A percentile compares a stretch with the other conserved stretches of the same genome.
These are phyloP conservation scores for Dendrothele bispora DNA, from an alignment of 768 basidiomycete species.

Conservation along the genomic window DNA sequence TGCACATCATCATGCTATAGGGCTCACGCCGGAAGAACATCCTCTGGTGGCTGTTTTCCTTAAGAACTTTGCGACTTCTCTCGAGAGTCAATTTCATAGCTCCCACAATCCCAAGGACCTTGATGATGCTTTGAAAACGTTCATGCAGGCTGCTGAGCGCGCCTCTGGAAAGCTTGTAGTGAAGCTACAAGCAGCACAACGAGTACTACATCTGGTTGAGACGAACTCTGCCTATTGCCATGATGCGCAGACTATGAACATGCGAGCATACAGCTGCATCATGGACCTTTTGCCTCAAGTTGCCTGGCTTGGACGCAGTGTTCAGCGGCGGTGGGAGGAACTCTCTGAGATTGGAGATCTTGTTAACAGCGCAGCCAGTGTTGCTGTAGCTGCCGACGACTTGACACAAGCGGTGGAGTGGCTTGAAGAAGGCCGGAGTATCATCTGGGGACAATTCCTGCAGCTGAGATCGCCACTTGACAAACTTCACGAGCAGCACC, in stretches of 20 bases:
- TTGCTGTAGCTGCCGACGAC: neutral
- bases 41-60: constrained; percentile 21
- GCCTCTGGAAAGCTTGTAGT: no score
- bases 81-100: no score
- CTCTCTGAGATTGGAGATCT: neutral
- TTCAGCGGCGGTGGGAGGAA: neutral
- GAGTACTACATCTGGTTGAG: no score
- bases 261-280: neutral
- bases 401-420: constrained; percentile 15
- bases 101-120: no score
- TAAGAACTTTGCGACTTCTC: neutral
- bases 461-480: constrained; percentile 18
- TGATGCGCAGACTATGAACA: no score
- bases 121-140: no score
- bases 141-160: no score
- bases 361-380: neutral
- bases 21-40: constrained; percentile 26
- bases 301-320: neutral
- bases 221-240: no score
- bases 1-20: constrained; percentile 13
- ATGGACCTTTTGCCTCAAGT: neutral
- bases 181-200: no score
- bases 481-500: constrained; percentile 3
- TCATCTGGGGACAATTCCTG: constrained; percentile 18
- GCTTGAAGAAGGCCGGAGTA: constrained; percentile 19